phyloP scores from a whole-genome alignment of 1,284 basidiomycete genomes.

The Irpex rosettiformis region DNA sequence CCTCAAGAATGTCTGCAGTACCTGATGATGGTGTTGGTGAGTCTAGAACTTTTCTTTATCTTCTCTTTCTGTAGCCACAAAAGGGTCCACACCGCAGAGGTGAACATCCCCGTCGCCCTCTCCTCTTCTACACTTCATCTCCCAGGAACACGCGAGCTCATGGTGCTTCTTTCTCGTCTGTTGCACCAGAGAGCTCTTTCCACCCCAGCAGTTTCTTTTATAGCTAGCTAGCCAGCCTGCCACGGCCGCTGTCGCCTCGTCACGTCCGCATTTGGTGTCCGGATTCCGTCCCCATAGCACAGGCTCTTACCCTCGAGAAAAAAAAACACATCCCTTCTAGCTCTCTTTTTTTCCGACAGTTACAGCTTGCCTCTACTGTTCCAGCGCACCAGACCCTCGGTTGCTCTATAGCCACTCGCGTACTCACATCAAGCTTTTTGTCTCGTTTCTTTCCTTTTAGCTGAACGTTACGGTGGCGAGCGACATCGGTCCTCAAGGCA shows the following conservation, averaged over 20 bases:
- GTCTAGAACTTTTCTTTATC: neutral
- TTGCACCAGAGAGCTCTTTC: constrained; percentile 43
- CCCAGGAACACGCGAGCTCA: constrained; percentile 43
- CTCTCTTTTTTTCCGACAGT: constrained; percentile 9
- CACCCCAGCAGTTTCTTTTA: constrained; percentile 31
- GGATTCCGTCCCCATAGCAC: neutral
- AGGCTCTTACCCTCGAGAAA: constrained; percentile 4
- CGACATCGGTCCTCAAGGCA: constrained; percentile 47
- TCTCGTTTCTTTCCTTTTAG: constrained; percentile 9
- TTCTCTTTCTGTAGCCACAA: neutral
- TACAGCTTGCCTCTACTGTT: neutral
- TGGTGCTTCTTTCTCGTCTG: constrained; percentile 50
- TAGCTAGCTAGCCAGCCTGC: constrained; percentile 44
- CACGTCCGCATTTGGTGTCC: neutral
- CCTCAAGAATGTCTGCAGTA: neutral
- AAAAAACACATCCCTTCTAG: constrained; percentile 4
- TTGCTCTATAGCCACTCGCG: neutral
- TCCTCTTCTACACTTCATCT: constrained; percentile 18
- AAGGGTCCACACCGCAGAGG: neutral
- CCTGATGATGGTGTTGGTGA: neutral
- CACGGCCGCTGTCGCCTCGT: neutral
- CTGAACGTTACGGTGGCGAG: constrained; percentile 40
- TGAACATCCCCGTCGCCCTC: constrained; percentile 1
- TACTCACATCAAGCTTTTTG: constrained; percentile 27
- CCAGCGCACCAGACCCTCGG: neutral